Evolutionary conservation across 208 protist genomes (phyloP).

Genomic region (Leishmania gerbilli): DNA sequence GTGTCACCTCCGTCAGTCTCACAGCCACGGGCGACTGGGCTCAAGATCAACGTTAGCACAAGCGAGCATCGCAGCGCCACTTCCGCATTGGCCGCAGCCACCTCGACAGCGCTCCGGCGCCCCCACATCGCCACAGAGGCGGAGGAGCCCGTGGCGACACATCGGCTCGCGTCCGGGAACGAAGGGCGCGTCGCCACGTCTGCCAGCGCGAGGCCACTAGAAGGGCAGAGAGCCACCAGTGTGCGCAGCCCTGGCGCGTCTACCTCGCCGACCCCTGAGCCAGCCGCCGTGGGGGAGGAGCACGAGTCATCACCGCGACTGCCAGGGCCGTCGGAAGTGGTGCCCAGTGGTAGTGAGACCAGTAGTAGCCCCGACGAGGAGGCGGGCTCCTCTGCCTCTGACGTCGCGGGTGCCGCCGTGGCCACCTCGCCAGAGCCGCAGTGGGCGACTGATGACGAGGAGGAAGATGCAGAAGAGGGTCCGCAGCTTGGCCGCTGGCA

Average conservation of each 20-base stretch:
- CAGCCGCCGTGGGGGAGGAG: background rate
- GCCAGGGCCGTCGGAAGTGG: background rate
- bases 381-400: background rate
- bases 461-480: background rate
- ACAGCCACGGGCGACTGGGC: background rate
- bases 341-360: background rate
- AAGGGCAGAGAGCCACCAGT: background rate
- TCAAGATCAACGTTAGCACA: background rate
- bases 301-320: background rate
- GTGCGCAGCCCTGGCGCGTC: background rate
- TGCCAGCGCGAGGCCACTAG: background rate
- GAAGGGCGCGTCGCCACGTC: background rate
- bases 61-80: conserved; percentile 2
- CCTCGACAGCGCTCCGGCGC: background rate
- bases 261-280: background rate
- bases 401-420: background rate
- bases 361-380: background rate
- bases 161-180: background rate
- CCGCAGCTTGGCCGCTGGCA: conserved; percentile 4
- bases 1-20: background rate
- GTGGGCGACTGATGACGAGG: conserved; percentile 1
- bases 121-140: too few relatives aligned
- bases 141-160: background rate
- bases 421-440: background rate
- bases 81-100: conserved; percentile 1